Evolutionary conservation across 805 yeast species (phyloP), one percentile per base, ranked within the genome.

Genomic region (Cyberlindnera maclurae): DNA sequence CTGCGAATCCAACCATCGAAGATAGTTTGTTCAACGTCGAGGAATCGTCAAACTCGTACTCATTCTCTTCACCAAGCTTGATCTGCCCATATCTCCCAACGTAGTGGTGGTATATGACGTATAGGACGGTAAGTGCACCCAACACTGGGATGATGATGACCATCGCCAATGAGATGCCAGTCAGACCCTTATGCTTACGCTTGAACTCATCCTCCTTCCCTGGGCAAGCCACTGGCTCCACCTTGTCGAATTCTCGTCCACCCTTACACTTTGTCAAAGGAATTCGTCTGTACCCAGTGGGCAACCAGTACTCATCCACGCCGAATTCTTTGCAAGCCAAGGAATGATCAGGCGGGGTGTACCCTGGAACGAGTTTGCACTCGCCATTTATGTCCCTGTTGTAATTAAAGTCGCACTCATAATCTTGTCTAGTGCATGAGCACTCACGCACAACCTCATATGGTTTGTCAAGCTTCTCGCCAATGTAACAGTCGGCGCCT

Each of bases 351-450:
- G 75, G 70, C 7, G 94, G 85, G 4, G 69, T 58, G 39, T 75
- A 65, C 0, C 96, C 97, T 15, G 70, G 65, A n/a, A 88, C 84
- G 30, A 88, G 71, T 55, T 77, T 77, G 64, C 98, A 93, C 3
- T 93, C 82, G 15, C 95, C 95, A 54, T 87, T 96, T 0, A 51
- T 44, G 36, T 78, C 79, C 42, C 81, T 70, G 41, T 62, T 73
- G 59, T 69, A 89, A 61, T 89, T 89, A 65, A 79, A 86, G 59
- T 93, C 98, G 71, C 98, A 93, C 60, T 93, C 98, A 55, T 67
- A 93, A 54, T 90, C 98, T 37, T 73, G 72, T 59, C 96, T 73
- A 0, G 93, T 71, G 64, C 98, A 93, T 1, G 81, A 57, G 64
- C 98, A 93, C 57, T 84, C 79, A 43, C 76, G 67, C 10, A 72